phyloP scores from a whole-genome alignment of 2,329 filamentous ascomycete species.

The Verticillium nonalfalfae region DNA sequence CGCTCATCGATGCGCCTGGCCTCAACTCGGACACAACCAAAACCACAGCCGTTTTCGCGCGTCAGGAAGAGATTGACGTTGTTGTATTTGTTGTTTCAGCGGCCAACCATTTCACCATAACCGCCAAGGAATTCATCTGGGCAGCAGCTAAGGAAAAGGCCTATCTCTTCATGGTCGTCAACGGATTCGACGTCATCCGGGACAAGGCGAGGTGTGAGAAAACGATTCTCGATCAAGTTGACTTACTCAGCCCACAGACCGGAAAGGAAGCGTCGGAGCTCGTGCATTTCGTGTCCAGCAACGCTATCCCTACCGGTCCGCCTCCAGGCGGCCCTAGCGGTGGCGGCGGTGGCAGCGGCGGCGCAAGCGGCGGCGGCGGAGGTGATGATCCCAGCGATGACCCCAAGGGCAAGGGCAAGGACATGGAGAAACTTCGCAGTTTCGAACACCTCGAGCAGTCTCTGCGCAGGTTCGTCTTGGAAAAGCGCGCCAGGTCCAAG shows the following conservation, averaged over 20 bases:
- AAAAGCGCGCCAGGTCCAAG: conserved; percentile 93
- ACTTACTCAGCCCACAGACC: conserved; percentile 81
- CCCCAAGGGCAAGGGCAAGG: conserved; percentile 74
- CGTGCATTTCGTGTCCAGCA: conserved; percentile 97
- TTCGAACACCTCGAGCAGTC: conserved; percentile 88
- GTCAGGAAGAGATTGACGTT: conserved; percentile 97
- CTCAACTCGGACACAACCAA: conserved; percentile 95
- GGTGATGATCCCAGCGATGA: conserved; percentile 51
- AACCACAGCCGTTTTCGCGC: conserved; percentile 92
- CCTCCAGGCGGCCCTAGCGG: conserved; percentile 42
- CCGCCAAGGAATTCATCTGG: conserved; percentile 96
- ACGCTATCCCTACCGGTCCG: conserved; percentile 70
- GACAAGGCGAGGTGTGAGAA: conserved; percentile 89
- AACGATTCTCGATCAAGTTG: conserved; percentile 86
- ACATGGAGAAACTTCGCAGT: conserved; percentile 79
- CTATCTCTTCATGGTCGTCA: conserved; percentile 98
- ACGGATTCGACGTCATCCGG: conserved; percentile 83
- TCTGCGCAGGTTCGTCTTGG: conserved; percentile 84
- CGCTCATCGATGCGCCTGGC: conserved; percentile 91
- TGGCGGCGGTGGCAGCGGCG: conserved; percentile 47
- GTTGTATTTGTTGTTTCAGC: conserved; percentile 98
- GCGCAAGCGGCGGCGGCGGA: conserved; percentile 47
- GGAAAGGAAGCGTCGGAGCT: conserved; percentile 88
- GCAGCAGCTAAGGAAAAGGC: conserved; percentile 95
- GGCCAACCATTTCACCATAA: conserved; percentile 95